Evolutionary conservation across 2,329 filamentous ascomycete genomes (phyloP).

Genomic region (Monosporascus sp.): DNA sequence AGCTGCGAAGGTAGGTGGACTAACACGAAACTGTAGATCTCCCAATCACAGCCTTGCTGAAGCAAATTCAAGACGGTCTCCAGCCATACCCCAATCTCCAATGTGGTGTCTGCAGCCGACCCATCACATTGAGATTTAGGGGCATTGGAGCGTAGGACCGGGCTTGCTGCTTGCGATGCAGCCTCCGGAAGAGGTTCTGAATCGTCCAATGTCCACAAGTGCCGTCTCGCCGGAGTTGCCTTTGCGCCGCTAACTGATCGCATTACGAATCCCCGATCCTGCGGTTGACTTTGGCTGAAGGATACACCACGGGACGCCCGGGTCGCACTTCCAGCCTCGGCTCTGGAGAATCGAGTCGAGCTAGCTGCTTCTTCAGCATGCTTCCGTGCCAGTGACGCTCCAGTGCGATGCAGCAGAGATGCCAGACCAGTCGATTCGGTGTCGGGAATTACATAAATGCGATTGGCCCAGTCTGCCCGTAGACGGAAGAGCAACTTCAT

Average conservation of each 20-base stretch:
- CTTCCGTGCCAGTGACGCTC: slow-evolving; percentile 45
- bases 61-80: slow-evolving; percentile 71
- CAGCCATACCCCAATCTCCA: slow-evolving; percentile 67
- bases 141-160: slow-evolving; percentile 40
- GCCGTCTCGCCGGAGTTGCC: slow-evolving; percentile 29
- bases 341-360: slow-evolving; percentile 36
- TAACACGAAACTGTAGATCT: slow-evolving; percentile 85
- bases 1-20: slow-evolving; percentile 83
- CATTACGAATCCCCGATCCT: slow-evolving; percentile 36
- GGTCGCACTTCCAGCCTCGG: slow-evolving; percentile 36
- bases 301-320: slow-evolving; percentile 48
- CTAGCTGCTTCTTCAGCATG: slow-evolving; percentile 47
- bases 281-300: slow-evolving; percentile 40
- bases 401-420: slow-evolving; percentile 62
- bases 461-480: slow-evolving; percentile 74
- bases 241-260: slow-evolving; percentile 39
- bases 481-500: slow-evolving; percentile 78
- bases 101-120: slow-evolving; percentile 29
- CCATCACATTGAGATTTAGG: slow-evolving; percentile 17
- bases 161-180: slow-evolving; percentile 42
- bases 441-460: slow-evolving; percentile 64
- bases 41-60: slow-evolving; percentile 75
- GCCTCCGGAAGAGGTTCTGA: slow-evolving; percentile 47
- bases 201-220: slow-evolving; percentile 56
- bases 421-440: slow-evolving; percentile 72